These are phyloP conservation scores for Xylaria cubensis DNA, from an alignment of 495 filamentous ascomycete genomes.

Conservation along the genomic window DNA sequence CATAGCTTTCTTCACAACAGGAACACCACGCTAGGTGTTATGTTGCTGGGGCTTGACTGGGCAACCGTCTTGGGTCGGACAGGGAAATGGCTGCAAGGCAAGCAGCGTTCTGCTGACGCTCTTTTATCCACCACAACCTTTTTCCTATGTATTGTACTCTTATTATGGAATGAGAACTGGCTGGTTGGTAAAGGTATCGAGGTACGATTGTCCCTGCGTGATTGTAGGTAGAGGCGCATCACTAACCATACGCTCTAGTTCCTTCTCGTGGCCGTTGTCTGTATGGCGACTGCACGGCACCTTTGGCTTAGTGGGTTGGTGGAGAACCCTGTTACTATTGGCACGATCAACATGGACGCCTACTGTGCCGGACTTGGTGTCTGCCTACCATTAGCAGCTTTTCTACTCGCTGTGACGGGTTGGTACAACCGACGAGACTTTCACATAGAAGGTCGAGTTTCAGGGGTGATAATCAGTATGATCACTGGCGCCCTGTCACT, in stretches of 20 bases:
- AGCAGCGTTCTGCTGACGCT: constrained; percentile 11
- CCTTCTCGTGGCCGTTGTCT: constrained; percentile 19
- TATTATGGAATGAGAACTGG: constrained; percentile 27
- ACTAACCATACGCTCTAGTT: constrained; percentile 17
- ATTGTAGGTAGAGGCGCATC: background rate
- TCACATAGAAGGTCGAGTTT: constrained; percentile 15
- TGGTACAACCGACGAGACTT: constrained; percentile 31
- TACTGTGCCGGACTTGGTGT: constrained; percentile 20
- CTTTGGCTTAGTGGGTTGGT: constrained; percentile 20
- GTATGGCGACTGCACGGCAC: constrained; percentile 14
- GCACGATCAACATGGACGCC: constrained; percentile 3
- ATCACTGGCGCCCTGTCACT: constrained; percentile 20
- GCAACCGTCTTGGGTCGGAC: constrained; percentile 14
- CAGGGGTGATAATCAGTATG: constrained; percentile 11
- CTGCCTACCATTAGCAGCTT: constrained; percentile 17
- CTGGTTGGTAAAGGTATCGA: constrained; percentile 26
- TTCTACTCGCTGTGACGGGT: constrained; percentile 21
- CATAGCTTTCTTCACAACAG: constrained; percentile 30
- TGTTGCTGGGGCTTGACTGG: constrained; percentile 25
- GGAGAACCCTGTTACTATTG: constrained; percentile 13
- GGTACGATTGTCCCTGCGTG: constrained; percentile 12
- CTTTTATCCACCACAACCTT: constrained; percentile 20
- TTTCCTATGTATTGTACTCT: constrained; percentile 13
- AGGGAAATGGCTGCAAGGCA: constrained; percentile 20
- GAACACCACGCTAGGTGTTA: constrained; percentile 25